These are phyloP conservation scores for Fusarium haematococcum DNA, from an alignment of 2,329 filamentous ascomycete species.

Conservation along the genomic window DNA sequence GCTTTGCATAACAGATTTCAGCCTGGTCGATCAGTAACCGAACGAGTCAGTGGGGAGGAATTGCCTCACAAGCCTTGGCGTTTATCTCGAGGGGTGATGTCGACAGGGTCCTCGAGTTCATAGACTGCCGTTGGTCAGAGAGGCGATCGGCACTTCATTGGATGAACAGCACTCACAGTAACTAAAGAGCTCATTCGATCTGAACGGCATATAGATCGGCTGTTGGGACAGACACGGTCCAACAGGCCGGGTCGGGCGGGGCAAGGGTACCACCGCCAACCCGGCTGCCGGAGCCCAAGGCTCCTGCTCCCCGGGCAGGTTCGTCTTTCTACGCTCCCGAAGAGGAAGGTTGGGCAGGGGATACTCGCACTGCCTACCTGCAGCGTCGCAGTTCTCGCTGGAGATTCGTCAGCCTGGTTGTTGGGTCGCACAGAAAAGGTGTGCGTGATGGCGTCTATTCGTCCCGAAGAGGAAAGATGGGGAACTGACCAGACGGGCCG, in stretches of 20 bases:
- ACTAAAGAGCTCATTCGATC: constrained; percentile 36
- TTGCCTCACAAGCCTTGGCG: constrained; percentile 8
- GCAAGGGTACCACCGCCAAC: not conserved
- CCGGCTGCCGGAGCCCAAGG: constrained; percentile 18
- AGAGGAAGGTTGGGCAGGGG: constrained; percentile 20
- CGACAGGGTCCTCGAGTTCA: constrained; percentile 2
- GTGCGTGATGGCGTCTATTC: constrained; percentile 4
- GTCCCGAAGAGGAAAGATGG: constrained; percentile 5
- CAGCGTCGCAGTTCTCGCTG: constrained; percentile 25
- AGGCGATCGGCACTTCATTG: not conserved
- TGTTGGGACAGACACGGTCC: constrained; percentile 16
- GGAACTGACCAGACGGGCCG: constrained; percentile 35
- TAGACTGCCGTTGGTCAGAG: constrained; percentile 1
- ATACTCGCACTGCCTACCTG: constrained; percentile 22
- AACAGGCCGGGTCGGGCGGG: constrained; percentile 1
- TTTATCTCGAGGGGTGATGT: constrained; percentile 5
- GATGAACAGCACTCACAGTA: constrained; percentile 27
- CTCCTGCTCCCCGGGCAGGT: constrained; percentile 36
- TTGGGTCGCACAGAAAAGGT: not conserved
- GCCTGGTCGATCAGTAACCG: not conserved
- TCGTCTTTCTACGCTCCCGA: constrained; percentile 30
- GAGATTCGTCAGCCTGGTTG: not conserved
- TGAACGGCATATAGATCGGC: constrained; percentile 33
- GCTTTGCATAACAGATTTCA: constrained; percentile 18
- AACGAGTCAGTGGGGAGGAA: not conserved